Conservation (phyloP, 306 rosid species). For the Luffa aegyptiaca region DNA sequence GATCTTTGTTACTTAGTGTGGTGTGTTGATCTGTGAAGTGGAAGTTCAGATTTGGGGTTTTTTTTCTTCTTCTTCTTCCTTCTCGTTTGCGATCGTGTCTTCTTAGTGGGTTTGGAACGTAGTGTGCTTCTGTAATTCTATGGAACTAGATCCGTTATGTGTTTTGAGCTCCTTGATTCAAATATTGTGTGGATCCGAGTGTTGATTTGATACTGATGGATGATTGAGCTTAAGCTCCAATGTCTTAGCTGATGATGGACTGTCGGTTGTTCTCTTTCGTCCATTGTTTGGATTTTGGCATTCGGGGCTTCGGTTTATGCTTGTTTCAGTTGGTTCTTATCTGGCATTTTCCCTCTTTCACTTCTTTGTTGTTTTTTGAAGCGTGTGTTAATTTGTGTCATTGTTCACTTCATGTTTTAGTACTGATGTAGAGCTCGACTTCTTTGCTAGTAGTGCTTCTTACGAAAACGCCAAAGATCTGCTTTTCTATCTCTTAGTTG, state of each 20-base stretch:
- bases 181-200: slow-evolving; percentile 12
- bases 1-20: not conserved
- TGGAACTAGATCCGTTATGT: not conserved
- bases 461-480: not conserved
- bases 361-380: not conserved
- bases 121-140: not conserved
- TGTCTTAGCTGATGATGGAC: slow-evolving; percentile 5
- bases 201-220: slow-evolving; percentile 8
- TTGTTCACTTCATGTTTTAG: not conserved
- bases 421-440: not conserved
- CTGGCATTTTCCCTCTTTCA: not conserved
- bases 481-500: not conserved
- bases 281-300: not conserved
- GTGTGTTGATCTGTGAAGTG: slow-evolving; percentile 1
- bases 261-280: not conserved
- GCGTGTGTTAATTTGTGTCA: not conserved
- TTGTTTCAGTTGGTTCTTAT: not conserved
- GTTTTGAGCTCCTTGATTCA: not conserved
- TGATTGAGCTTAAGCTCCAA: slow-evolving; percentile 12
- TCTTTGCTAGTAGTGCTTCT: not conserved
- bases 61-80: not conserved
- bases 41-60: not conserved
- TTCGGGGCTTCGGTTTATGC: slow-evolving; percentile 2
- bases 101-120: not conserved
- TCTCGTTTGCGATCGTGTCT: not conserved